phyloP scores from a whole-genome alignment of 1,139 yeast species.

The Williopsis jadinii region DNA sequence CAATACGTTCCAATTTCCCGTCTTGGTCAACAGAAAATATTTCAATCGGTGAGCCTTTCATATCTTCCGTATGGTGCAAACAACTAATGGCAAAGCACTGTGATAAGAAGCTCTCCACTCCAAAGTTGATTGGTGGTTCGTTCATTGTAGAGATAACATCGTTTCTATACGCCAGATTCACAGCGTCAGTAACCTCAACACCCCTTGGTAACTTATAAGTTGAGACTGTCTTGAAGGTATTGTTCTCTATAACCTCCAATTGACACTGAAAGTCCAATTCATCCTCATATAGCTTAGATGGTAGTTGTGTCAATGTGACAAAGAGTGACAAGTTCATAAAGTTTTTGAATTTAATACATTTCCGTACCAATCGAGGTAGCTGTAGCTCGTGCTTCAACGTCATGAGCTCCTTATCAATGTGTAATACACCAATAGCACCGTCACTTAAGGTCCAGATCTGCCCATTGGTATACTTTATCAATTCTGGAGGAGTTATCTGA shows the following conservation, averaged over 20 bases:
- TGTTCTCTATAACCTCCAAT: constrained; percentile 20
- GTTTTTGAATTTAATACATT: constrained; percentile 17
- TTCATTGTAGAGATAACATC: constrained; percentile 17
- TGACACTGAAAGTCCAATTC: constrained; percentile 10
- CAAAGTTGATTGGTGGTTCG: constrained; percentile 17
- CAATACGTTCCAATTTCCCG: constrained; percentile 17
- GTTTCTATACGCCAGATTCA: constrained; percentile 16
- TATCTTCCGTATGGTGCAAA: constrained; percentile 15
- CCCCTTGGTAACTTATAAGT: constrained; percentile 13
- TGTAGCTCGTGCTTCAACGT: constrained; percentile 7
- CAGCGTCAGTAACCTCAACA: constrained; percentile 19
- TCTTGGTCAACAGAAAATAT: constrained; percentile 20
- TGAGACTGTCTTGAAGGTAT: constrained; percentile 14
- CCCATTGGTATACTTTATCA: too few relatives aligned
- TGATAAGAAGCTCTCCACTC: constrained; percentile 18
- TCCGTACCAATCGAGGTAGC: constrained; percentile 11
- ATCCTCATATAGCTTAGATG: constrained; percentile 3
- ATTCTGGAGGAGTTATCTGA: constrained; percentile 3
- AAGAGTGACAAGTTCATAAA: constrained; percentile 16
- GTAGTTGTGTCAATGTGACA: constrained; percentile 11
- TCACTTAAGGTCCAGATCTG: not conserved
- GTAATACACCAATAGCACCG: constrained; percentile 1
- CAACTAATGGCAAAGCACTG: constrained; percentile 23
- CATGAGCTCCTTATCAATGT: not conserved
- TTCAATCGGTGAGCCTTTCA: constrained; percentile 13